Conservation (phyloP, 2,329 filamentous ascomycete genomes). For the Hymenoscyphus salicellus region DNA sequence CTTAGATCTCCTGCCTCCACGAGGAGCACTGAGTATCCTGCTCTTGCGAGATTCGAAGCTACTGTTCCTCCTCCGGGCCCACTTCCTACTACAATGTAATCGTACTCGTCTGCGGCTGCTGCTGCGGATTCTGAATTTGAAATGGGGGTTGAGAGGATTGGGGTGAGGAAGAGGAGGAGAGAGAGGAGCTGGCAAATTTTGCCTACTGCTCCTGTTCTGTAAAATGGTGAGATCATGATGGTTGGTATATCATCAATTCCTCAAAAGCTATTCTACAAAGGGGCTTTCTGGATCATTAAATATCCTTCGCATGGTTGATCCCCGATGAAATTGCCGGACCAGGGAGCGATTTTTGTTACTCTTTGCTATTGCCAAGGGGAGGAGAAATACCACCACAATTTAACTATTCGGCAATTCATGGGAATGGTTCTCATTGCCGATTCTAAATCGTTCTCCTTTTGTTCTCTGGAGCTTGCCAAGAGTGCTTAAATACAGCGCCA, state of each 20-base stretch:
- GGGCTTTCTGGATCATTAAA: background rate
- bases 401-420: background rate
- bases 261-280: background rate
- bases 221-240: background rate
- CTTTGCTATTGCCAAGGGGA: background rate
- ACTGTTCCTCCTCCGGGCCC: constrained; percentile 52
- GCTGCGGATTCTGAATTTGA: background rate
- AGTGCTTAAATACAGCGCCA: background rate
- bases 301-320: background rate
- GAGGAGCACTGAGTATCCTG: constrained; percentile 50
- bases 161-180: background rate
- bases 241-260: background rate
- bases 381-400: background rate
- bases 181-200: background rate
- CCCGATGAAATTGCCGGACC: background rate
- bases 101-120: constrained; percentile 37
- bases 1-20: constrained; percentile 54
- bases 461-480: background rate
- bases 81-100: constrained; percentile 54
- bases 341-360: background rate
- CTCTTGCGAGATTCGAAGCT: constrained; percentile 49
- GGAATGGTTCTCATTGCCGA: background rate
- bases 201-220: background rate
- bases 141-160: constrained; percentile 4
- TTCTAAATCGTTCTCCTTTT: background rate